Evolutionary conservation across 2,329 filamentous ascomycete genomes (phyloP).

Genomic region (Exophiala spinifera): DNA sequence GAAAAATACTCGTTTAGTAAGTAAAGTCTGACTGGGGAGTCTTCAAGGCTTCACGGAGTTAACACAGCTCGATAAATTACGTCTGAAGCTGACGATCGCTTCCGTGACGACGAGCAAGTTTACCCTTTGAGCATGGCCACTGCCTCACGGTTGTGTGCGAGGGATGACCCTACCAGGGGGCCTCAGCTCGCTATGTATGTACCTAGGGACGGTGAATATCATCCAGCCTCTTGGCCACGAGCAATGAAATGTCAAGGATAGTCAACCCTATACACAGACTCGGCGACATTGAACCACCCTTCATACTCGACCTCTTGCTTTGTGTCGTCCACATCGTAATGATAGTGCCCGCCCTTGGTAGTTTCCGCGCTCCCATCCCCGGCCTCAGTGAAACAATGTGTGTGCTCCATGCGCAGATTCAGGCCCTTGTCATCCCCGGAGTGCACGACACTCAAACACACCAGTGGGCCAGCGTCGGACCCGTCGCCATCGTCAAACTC

Average conservation of each 20-base stretch:
- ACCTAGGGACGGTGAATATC: too few relatives aligned
- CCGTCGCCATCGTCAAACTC: slow-evolving; percentile 29
- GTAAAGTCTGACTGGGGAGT: too few relatives aligned
- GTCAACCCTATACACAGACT: slow-evolving; percentile 42
- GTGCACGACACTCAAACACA: slow-evolving; percentile 44
- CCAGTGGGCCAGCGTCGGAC: slow-evolving; percentile 33
- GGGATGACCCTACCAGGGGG: too few relatives aligned
- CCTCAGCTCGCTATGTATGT: too few relatives aligned
- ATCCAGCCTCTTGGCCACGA: too few relatives aligned
- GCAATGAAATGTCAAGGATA: slow-evolving; percentile 12
- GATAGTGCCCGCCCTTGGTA: slow-evolving; percentile 43
- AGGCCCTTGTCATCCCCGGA: slow-evolving; percentile 40
- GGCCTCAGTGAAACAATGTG: slow-evolving; percentile 42
- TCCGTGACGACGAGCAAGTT: neutral
- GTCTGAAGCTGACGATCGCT: neutral
- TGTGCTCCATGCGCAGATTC: slow-evolving; percentile 47
- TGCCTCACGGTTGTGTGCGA: too few relatives aligned
- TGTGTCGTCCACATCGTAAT: slow-evolving; percentile 38
- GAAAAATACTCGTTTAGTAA: too few relatives aligned
- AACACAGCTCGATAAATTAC: too few relatives aligned
- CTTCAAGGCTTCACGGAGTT: too few relatives aligned
- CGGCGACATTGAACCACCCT: slow-evolving; percentile 46
- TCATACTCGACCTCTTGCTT: slow-evolving; percentile 44
- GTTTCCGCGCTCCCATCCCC: neutral
- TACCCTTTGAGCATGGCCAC: too few relatives aligned